Evolutionary conservation across 305 asterid genomes (phyloP).

Genomic region (Fraxinus paxiana): DNA sequence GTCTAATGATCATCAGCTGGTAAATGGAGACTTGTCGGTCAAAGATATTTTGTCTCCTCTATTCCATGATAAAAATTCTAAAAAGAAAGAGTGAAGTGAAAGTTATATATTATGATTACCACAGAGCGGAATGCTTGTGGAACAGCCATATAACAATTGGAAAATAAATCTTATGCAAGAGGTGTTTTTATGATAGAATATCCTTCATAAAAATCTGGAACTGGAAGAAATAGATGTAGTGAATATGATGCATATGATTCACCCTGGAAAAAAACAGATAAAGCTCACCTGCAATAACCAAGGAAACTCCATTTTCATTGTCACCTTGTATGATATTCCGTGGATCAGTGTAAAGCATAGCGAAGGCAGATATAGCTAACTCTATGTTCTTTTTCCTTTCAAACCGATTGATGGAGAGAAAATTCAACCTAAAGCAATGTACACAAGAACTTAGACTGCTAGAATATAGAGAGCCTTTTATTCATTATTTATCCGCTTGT

Average conservation of each 20-base stretch:
- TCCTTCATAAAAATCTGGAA: neutral
- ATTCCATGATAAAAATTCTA: neutral
- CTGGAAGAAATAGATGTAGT: neutral
- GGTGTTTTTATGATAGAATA: neutral
- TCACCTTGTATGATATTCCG: slow-evolving; percentile 31
- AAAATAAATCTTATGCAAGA: neutral
- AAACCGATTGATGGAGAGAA: slow-evolving; percentile 90
- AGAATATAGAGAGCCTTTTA: neutral
- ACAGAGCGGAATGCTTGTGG: neutral
- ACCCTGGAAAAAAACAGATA: neutral
- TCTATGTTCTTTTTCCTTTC: slow-evolving; percentile 90
- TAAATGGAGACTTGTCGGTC: neutral
- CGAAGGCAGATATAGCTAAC: slow-evolving; percentile 84
- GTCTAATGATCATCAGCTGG: neutral
- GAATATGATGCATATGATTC: neutral
- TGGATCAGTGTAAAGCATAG: slow-evolving; percentile 46
- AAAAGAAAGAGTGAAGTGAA: neutral
- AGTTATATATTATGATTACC: neutral
- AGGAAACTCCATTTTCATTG: slow-evolving; percentile 41
- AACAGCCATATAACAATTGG: neutral
- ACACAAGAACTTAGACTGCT: slow-evolving; percentile 1
- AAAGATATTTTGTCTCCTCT: neutral
- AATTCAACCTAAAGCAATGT: slow-evolving; percentile 49
- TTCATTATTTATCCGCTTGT: neutral
- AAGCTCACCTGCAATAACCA: slow-evolving; percentile 70